Evolutionary conservation across 441 rosid species (phyloP), one percentile per base, ranked within the genome.

Genomic region (Mallotus japonicus): DNA sequence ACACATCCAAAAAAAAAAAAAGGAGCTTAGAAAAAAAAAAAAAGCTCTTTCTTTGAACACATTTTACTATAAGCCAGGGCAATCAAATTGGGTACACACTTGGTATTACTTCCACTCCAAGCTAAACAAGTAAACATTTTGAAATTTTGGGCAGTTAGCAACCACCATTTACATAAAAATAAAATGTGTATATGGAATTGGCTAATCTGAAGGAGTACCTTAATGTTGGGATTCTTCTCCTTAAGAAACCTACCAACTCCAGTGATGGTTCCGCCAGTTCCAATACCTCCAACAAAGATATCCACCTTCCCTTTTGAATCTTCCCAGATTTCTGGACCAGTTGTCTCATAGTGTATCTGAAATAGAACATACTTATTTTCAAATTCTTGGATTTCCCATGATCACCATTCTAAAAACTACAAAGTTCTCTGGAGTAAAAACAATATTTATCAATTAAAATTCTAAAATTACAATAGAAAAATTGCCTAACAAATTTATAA

Each of bases 291-390:
- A 86, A 95, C 74, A 71, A 95, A 83, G 77, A 92, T 91, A 83
- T 95, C 99, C 56, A 92, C 91, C 79, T 92, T 91, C 70, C 98
- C 98, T 77, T 85, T 89, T 55, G 98, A 87, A 76, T 95, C 99
- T 70, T 91, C 96, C 99, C 99, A 95, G 54, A 95, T 95, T 84
- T 95, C 99, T 24, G 97, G 97, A 67, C 99, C 99, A 70, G 99
- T 95, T 54, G 99, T 95, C 88, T 90, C 94, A 65, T 87, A 95
- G 79, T 95, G 98, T 82, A 95, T 53, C 99, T 95, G 88, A 83
- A 53, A 28, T 60, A 46, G 50, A 71, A 28, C 24, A 56, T 47
- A 65, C 72, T 65, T 72, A 59, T 58, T 70, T 76, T 62, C 62
- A 58, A 58, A 50, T 51, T 65, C 47, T 40, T 50, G 22, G 40